A percentile compares a stretch with the other conserved stretches of the same genome.
Evolutionary conservation across 768 basidiomycete species (phyloP).

Genomic region (Gloeopeniophorella convolvens): DNA sequence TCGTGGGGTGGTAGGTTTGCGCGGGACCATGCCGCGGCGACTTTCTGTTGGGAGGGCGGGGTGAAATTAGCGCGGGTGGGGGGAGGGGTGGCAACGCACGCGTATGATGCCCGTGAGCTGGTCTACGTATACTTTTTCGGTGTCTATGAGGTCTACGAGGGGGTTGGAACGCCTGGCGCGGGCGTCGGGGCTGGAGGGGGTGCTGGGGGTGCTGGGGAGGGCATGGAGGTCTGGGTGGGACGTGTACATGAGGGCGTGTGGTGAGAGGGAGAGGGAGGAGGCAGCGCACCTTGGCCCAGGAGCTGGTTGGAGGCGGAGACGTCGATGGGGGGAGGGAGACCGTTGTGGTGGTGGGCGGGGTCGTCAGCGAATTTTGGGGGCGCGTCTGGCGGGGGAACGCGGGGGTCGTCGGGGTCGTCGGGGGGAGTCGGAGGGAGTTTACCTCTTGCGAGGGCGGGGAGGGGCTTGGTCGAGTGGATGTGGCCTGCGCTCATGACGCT

Average conservation of each 20-base stretch:
- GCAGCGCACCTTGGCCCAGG: conserved; percentile 11
- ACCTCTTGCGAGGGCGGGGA: conserved; percentile 26
- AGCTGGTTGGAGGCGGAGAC: conserved; percentile 1
- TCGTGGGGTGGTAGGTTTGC: conserved; percentile 89
- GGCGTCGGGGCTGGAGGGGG: conserved; percentile 29
- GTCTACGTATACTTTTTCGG: conserved; percentile 89
- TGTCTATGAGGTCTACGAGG: conserved; percentile 87
- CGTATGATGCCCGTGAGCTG: conserved; percentile 85
- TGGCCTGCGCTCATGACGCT: too few relatives aligned
- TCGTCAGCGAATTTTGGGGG: conserved; percentile 24
- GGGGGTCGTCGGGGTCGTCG: conserved; percentile 12
- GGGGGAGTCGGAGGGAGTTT: conserved; percentile 29
- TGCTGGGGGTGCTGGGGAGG: conserved; percentile 12
- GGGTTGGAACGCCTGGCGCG: conserved; percentile 71
- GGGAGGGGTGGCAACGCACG: conserved; percentile 41
- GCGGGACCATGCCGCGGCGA: conserved; percentile 96
- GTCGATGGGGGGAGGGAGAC: conserved; percentile 20
- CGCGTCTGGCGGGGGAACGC: conserved; percentile 20
- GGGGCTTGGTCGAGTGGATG: conserved; percentile 22
- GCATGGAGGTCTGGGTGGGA: conserved; percentile 9
- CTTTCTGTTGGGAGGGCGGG: conserved; percentile 51
- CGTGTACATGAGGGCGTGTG: not conserved
- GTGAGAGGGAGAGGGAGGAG: not conserved
- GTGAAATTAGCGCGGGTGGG: conserved; percentile 4
- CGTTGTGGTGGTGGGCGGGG: conserved; percentile 9